Evolutionary conservation across 345 rosid genomes (phyloP).

Genomic region (Gossypium sturtianum): DNA sequence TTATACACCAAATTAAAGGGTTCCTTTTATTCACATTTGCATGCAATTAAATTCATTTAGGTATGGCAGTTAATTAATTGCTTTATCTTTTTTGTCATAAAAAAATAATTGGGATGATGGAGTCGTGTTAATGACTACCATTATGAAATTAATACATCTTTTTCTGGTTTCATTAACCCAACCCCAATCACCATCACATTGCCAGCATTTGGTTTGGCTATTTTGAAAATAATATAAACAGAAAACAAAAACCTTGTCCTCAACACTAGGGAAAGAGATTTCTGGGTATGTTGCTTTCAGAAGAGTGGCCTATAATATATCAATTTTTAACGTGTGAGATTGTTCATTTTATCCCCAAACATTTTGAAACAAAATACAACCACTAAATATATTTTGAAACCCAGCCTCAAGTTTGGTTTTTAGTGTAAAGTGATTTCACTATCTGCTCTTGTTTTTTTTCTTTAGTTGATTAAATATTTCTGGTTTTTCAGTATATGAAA

Average conservation of each 20-base stretch:
- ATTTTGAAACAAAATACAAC: background rate
- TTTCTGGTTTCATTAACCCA: no score
- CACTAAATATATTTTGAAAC: background rate
- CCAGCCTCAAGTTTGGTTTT: background rate
- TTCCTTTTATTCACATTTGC: background rate
- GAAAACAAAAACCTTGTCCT: background rate
- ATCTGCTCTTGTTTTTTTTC: constrained; percentile 14
- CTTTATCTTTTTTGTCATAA: background rate
- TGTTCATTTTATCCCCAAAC: background rate
- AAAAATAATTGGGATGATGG: no score
- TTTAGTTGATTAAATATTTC: background rate
- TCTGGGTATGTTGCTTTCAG: constrained; percentile 4
- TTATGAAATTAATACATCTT: no score
- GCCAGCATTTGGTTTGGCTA: background rate
- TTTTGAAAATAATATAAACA: background rate
- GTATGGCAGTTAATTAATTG: background rate
- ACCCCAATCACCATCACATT: constrained; percentile 1
- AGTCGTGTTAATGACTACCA: no score
- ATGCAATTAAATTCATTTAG: background rate
- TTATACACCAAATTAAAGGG: background rate
- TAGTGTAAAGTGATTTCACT: background rate
- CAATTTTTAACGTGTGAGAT: background rate
- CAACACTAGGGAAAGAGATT: background rate
- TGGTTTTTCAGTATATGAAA: constrained; percentile 14
- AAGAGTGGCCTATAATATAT: background rate